Percentiles rank a stretch among this genome's conserved stretches.
Conservation (phyloP, 176 grass and related monocot species). For the Thinopyrum elongatum region DNA sequence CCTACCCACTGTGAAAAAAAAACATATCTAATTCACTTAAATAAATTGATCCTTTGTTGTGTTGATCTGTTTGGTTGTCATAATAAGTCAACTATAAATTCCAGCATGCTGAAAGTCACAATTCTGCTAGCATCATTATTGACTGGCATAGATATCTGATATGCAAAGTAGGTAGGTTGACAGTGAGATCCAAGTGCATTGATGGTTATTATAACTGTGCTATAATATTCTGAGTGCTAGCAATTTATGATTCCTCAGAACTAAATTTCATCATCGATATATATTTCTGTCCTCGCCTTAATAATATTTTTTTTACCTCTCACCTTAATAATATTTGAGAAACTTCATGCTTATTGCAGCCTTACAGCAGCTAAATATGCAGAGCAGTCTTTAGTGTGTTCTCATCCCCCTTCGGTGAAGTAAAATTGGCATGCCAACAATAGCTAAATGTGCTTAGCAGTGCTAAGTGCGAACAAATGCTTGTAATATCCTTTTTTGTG, state of each 20-base stretch:
- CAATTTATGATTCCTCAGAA: not conserved
- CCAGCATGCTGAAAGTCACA: not conserved
- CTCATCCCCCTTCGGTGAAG: not conserved
- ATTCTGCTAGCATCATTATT: not conserved
- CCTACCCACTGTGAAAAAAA: not conserved
- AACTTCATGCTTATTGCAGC: not conserved
- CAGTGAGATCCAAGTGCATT: not conserved
- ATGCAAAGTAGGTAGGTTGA: not conserved
- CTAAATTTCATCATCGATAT: not conserved
- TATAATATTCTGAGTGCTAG: not conserved
- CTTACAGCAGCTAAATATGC: not conserved
- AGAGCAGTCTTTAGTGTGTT: not conserved
- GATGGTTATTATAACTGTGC: not conserved
- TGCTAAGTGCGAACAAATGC: not conserved
- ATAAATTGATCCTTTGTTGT: not conserved
- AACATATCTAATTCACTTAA: not conserved
- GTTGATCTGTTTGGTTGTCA: not conserved
- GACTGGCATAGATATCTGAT: not conserved
- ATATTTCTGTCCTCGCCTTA: not conserved
- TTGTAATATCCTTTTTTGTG: not conserved
- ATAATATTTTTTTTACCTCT: no score
- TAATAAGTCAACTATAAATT: not conserved
- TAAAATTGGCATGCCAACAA: not conserved
- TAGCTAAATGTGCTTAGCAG: conserved; percentile 20
- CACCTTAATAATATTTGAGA: not conserved